Conservation (phyloP, 2,329 filamentous ascomycete genomes). For the Diaporthe helianthi region DNA sequence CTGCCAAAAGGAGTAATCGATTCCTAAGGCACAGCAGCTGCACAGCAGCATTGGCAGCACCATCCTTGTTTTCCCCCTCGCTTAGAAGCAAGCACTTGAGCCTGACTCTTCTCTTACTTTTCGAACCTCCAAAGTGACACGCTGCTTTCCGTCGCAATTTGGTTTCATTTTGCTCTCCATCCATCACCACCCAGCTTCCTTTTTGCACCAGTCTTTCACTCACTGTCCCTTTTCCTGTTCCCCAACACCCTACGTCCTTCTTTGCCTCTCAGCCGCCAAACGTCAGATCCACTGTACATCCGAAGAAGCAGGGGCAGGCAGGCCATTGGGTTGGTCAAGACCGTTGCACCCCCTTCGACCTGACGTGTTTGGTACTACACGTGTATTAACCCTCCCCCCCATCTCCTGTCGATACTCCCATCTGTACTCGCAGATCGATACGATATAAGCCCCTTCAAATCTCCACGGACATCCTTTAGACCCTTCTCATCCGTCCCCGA, state of each 20-base stretch:
- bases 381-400: no score
- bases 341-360: not conserved
- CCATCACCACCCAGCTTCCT: not conserved
- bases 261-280: not conserved
- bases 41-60: conserved; percentile 11
- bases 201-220: not conserved
- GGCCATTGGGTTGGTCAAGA: not conserved
- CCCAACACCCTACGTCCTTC: not conserved
- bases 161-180: not conserved
- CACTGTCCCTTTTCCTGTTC: not conserved
- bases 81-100: no score
- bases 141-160: not conserved
- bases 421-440: not conserved
- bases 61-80: not conserved
- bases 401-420: conserved; percentile 2
- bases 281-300: not conserved
- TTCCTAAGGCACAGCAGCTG: conserved; percentile 1
- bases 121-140: not conserved
- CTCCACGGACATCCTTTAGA: not conserved
- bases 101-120: not conserved
- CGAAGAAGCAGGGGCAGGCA: not conserved
- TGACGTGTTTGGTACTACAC: no score
- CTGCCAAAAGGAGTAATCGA: conserved; percentile 3
- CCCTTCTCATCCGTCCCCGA: conserved; percentile 3
- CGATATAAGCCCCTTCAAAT: conserved; percentile 15